A percentile compares a stretch with the other conserved stretches of the same genome.
phyloP scores from a whole-genome alignment of 2,329 filamentous ascomycete genomes.

The Dryadomyces quercus-mongolicae region DNA sequence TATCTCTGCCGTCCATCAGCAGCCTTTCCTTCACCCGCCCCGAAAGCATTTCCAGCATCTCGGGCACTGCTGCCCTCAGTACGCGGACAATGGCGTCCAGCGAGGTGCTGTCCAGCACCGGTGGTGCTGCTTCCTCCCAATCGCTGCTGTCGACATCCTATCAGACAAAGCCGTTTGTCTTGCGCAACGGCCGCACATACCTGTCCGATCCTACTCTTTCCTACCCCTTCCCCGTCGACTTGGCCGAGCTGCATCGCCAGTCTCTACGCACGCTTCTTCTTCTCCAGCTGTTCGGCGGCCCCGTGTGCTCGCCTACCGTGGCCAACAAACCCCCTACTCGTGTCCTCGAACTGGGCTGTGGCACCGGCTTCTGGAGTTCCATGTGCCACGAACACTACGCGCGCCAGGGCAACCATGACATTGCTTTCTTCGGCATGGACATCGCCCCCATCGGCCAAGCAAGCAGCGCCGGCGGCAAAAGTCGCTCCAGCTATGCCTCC shows the following conservation, averaged over 20 bases:
- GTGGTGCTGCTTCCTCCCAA: constrained; percentile 19
- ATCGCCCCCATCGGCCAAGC: constrained; percentile 47
- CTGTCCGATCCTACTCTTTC: constrained; percentile 58
- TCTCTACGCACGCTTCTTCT: constrained; percentile 72
- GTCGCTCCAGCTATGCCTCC: background rate
- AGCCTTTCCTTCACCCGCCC: constrained; percentile 17
- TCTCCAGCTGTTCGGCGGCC: constrained; percentile 68
- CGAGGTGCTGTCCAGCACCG: constrained; percentile 32
- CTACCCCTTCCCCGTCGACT: constrained; percentile 83
- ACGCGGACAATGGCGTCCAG: constrained; percentile 33
- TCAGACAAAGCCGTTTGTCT: constrained; percentile 44
- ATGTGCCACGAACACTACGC: constrained; percentile 74
- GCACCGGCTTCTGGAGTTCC: constrained; percentile 80
- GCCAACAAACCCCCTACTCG: constrained; percentile 56
- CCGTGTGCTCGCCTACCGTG: constrained; percentile 61
- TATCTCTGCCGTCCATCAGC: constrained; percentile 13
- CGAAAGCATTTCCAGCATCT: constrained; percentile 35
- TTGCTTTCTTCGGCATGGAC: constrained; percentile 74
- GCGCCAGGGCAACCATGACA: constrained; percentile 48
- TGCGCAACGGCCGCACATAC: constrained; percentile 72
- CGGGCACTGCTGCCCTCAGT: constrained; percentile 19
- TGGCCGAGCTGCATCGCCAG: constrained; percentile 73
- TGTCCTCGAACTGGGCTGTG: constrained; percentile 80
- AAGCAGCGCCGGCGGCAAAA: background rate
- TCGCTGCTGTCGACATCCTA: constrained; percentile 13